phyloP scores from a whole-genome alignment of 768 basidiomycete genomes.

The Phylloporus sp. region DNA sequence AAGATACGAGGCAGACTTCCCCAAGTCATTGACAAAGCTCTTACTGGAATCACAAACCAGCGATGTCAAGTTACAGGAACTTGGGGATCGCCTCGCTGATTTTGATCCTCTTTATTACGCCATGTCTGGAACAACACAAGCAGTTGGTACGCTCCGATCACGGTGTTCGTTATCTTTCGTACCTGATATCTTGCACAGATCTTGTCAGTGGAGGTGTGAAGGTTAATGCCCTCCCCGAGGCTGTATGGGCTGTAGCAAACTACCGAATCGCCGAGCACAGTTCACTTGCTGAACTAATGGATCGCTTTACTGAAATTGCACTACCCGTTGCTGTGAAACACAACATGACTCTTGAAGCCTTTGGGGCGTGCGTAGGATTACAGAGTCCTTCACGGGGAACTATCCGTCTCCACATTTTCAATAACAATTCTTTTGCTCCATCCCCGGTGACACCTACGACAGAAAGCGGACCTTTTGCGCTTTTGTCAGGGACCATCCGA shows the following conservation, averaged over 20 bases:
- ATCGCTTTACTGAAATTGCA: slow-evolving; percentile 7
- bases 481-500: slow-evolving; percentile 43
- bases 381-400: slow-evolving; percentile 32
- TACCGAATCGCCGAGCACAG: slow-evolving; percentile 34
- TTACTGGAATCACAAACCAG: slow-evolving; percentile 20
- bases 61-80: slow-evolving; percentile 16
- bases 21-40: slow-evolving; percentile 18
- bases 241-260: slow-evolving; percentile 34
- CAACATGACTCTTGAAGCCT: slow-evolving; percentile 40
- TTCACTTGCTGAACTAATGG: slow-evolving; percentile 11
- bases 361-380: slow-evolving; percentile 32
- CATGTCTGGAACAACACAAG: slow-evolving; percentile 27
- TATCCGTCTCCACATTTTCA: slow-evolving; percentile 36
- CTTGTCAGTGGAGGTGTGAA: slow-evolving; percentile 42
- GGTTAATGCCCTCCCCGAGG: slow-evolving; percentile 46
- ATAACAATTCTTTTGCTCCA: slow-evolving; percentile 32
- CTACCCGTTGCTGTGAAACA: slow-evolving; percentile 26
- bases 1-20: slow-evolving; percentile 36
- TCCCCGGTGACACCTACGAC: slow-evolving; percentile 41
- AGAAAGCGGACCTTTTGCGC: slow-evolving; percentile 33
- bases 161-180: slow-evolving; percentile 4
- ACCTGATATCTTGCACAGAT: slow-evolving; percentile 30
- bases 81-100: slow-evolving; percentile 13
- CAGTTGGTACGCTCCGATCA: slow-evolving; percentile 18
- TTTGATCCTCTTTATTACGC: slow-evolving; percentile 21